Conservation (phyloP, 768 basidiomycete species). For the Porpolomopsis calyptriformis region DNA sequence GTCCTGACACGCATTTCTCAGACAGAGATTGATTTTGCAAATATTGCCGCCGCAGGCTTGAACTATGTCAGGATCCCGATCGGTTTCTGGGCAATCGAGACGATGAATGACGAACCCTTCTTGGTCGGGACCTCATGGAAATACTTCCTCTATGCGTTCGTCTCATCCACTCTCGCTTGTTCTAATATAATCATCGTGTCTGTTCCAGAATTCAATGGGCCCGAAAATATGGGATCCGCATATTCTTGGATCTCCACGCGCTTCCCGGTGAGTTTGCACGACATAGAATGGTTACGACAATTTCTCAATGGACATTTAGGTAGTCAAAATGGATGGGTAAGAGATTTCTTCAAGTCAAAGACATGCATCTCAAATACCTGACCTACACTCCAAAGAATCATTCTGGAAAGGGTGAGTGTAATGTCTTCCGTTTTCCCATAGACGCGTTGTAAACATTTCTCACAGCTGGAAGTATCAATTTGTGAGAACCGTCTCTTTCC, state of each 20-base stretch:
- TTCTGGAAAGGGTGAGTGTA: constrained; percentile 34
- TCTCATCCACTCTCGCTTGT: constrained; percentile 6
- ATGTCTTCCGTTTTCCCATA: background rate
- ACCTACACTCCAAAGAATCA: constrained; percentile 33
- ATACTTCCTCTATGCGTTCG: constrained; percentile 40
- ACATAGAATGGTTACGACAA: background rate
- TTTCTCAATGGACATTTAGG: background rate
- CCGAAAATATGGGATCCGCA: constrained; percentile 86
- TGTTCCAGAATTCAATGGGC: constrained; percentile 57
- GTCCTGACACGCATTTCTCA: constrained; percentile 15
- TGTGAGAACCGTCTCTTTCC: constrained; percentile 24
- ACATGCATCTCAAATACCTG: background rate
- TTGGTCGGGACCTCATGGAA: constrained; percentile 68
- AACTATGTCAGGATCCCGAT: constrained; percentile 83
- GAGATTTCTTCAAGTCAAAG: constrained; percentile 3
- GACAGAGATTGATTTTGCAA: constrained; percentile 66
- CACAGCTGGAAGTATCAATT: constrained; percentile 52
- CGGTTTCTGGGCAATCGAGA: constrained; percentile 83
- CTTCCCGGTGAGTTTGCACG: constrained; percentile 36
- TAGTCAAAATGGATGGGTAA: constrained; percentile 74
- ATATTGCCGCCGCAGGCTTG: constrained; percentile 69
- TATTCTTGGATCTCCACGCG: constrained; percentile 72
- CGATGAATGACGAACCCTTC: constrained; percentile 67
- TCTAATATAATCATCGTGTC: constrained; percentile 4
- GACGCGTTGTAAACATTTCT: constrained; percentile 13